A percentile compares a stretch with the other conserved stretches of the same genome.
phyloP scores from a whole-genome alignment of 2,329 filamentous ascomycete species.

The Zasmidium cellare region DNA sequence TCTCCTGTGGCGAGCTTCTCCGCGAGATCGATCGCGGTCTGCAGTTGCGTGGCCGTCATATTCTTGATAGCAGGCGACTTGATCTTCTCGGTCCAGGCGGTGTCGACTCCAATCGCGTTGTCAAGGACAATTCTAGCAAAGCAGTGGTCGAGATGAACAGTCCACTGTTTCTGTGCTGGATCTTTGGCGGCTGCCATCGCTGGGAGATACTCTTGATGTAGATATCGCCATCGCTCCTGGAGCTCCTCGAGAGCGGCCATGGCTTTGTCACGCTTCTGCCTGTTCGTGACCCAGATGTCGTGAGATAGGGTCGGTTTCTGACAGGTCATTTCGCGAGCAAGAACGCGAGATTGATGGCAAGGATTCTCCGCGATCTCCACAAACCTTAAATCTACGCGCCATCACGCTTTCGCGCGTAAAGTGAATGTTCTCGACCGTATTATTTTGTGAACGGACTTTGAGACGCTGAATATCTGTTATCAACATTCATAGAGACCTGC shows the following conservation, averaged over 20 bases:
- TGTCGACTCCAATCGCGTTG: constrained; percentile 39
- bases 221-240: constrained; percentile 27
- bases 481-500: too few species aligned
- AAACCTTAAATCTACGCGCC: background rate
- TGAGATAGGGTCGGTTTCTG: background rate
- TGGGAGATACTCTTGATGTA: constrained; percentile 32
- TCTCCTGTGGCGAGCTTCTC: constrained; percentile 39
- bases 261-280: background rate
- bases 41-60: constrained; percentile 42
- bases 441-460: too few species aligned
- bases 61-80: constrained; percentile 45
- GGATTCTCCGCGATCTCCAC: background rate
- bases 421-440: too few species aligned
- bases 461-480: too few species aligned
- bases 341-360: constrained; percentile 2
- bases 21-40: constrained; percentile 40
- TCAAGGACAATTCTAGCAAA: constrained; percentile 50
- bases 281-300: background rate
- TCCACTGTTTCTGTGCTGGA: constrained; percentile 41
- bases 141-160: constrained; percentile 46
- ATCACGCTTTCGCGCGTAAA: background rate
- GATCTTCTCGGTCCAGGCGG: constrained; percentile 45
- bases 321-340: constrained; percentile 8
- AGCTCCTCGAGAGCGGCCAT: constrained; percentile 16
- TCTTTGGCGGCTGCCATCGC: constrained; percentile 31